A percentile compares a stretch with the other conserved stretches of the same genome.
phyloP scores from a whole-genome alignment of 2,329 filamentous ascomycete species.

The Aspergillus puulaauensis region DNA sequence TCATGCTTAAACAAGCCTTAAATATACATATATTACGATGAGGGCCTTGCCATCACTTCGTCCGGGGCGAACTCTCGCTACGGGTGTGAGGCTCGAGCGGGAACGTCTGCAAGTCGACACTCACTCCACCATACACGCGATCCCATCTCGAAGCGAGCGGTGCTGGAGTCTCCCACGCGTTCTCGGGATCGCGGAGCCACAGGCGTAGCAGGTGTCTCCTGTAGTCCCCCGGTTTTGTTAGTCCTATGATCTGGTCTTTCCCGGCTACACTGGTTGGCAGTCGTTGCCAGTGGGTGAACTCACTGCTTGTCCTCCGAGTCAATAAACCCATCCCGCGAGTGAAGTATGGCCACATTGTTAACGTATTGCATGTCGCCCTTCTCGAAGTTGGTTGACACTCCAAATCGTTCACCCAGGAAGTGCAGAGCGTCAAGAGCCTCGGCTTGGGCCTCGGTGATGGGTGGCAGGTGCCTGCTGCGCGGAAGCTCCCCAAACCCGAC shows the following conservation, averaged over 20 bases:
- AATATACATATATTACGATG: too few relatives aligned
- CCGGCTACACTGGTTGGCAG: too few relatives aligned
- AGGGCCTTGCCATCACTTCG: too few relatives aligned
- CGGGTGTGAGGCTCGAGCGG: background rate
- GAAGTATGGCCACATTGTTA: conserved; percentile 53
- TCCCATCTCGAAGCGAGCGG: conserved; percentile 20
- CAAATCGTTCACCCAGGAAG: conserved; percentile 47
- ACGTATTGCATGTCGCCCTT: conserved; percentile 52
- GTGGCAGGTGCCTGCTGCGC: conserved; percentile 43
- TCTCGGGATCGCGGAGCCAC: conserved; percentile 49
- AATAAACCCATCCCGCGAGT: conserved; percentile 49
- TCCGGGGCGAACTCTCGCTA: too few relatives aligned
- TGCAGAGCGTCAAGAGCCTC: conserved; percentile 54
- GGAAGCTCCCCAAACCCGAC: conserved; percentile 50
- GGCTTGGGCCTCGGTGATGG: conserved; percentile 44
- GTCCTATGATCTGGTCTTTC: too few relatives aligned
- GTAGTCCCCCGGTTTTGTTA: background rate
- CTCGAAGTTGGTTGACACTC: conserved; percentile 44
- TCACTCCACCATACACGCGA: background rate
- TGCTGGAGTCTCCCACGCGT: conserved; percentile 47
- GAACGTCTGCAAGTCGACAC: background rate
- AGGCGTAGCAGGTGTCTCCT: conserved; percentile 47
- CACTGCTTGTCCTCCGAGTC: conserved; percentile 40
- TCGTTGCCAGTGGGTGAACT: conserved; percentile 14
- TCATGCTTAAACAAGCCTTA: too few relatives aligned